Base-by-base conservation (phyloP, 768 basidiomycete genomes). In the Tremella fuciformis region DNA sequence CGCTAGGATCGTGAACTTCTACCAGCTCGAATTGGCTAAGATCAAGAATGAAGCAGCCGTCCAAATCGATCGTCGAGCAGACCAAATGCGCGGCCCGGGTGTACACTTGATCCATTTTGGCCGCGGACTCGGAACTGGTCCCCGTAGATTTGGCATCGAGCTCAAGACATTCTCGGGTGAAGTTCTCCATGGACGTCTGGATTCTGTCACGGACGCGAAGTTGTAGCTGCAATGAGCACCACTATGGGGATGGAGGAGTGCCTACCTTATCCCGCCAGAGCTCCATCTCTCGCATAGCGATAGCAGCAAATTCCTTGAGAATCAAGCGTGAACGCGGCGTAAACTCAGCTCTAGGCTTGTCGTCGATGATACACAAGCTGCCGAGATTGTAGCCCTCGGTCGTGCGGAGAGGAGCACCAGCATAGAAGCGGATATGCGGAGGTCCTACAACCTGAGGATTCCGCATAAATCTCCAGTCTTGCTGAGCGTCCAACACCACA, bases 151-250 rank as follows among this genome's bases (percentile, higher is more conserved):
- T 83, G 38, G 81, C 83, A 74, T 94, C 91, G 63, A 92, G 88
- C 74, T 94, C 92, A 22, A 97, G 82, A 68, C 90, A 93, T 76
- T 97, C 92, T 19, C 93, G 84, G 52, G 89, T 93, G 73, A 97
- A 96, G 64, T 89, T 84, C 74, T 97, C 92, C 92, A 97, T 94
- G 84, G 93, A 94, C 59, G 80, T 89, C 69, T 97, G 93, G 26
- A 96, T 94, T 46, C 86, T 85, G 67, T 93, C 92, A 47, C 92
- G 84, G 64, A 93, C 87, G 37, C 90, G 83, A 15, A 94, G 80
- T 78, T 93, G 92, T 52, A 93, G 91, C 88, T 88, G 39, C 24
- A 21, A 22, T 55, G 52, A 73, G 62, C 53, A 25, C 38, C 3
- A 53, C 29, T 26, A 37, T 38, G 25, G 18, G 8, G 13, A 9